Base-by-base conservation (phyloP, 1,139 yeast genomes). In the Candida smagusa region DNA sequence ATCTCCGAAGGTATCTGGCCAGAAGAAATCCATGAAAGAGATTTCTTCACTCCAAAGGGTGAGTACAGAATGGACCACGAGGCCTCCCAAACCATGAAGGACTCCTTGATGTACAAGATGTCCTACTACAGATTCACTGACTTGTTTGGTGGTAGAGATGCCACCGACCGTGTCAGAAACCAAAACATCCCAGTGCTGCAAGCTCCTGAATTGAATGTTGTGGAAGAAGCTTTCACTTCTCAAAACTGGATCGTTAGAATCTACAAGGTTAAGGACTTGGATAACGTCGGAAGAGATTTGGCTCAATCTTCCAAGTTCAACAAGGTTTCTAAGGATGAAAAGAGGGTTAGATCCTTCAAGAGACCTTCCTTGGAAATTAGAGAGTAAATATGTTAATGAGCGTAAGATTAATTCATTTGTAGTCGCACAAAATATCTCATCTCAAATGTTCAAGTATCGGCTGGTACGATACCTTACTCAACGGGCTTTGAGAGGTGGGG, bases 1-100 rank as follows among this genome's bases (percentile, higher is more conserved):
- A 94, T 94, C 49, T 79, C 97, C n/a, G 96, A 92, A 64, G 98
- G 98, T 43, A 88, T 94, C 45, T 94, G 99, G 99, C 99, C 99
- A 1, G 97, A 92, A 26, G 97, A 92, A 58, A 81, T 94, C 39
- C 77, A 71, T 50, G 98, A 94, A 65, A 72, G 95, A 47, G 78
- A 82, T 49, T 94, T 69, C 66, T 94, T 89, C 72, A 85, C 94
- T 19, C 77, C 81, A 7, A 66, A 77, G 39, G 97, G 97, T 42
- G 97, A 89, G 61, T 94, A 89, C 63, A 80, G 81, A 54, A 84
- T 92, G 41, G 98, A 92, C 59, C 77, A 74, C 41, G 71, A 70
- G 26, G 98, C 98, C 11, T 70, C 97, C 2, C 68, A 76, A 30
- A 72, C 96, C 30, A 90, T 94, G 97, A 81, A 75, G 54, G 74